Percentiles rank a stretch among this genome's conserved stretches.
phyloP scores from a whole-genome alignment of 2,329 filamentous ascomycete genomes.

The Sclerotinia subarctica region DNA sequence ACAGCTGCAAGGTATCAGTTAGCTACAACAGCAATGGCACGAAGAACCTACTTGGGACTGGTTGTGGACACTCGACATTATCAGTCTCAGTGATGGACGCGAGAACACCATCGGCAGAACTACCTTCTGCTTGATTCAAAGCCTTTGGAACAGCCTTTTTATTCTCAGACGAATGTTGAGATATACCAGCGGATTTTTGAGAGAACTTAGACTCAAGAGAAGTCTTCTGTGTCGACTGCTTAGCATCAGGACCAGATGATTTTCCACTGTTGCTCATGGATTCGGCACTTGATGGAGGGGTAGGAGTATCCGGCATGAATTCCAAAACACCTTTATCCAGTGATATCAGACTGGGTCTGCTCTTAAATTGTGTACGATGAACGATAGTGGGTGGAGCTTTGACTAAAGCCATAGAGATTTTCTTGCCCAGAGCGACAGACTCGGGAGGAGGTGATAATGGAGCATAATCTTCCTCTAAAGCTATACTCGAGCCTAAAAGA shows the following conservation, averaged over 20 bases:
- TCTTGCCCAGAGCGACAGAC: constrained; percentile 26
- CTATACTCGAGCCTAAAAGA: background rate
- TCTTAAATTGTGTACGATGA: constrained; percentile 42
- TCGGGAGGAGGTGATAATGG: constrained; percentile 4
- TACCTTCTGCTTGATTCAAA: constrained; percentile 23
- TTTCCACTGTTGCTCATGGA: constrained; percentile 34
- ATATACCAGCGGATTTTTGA: constrained; percentile 35
- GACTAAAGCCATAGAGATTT: constrained; percentile 44
- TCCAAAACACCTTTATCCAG: constrained; percentile 37
- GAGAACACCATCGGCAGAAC: constrained; percentile 31
- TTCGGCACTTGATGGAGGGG: constrained; percentile 32
- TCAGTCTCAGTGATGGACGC: constrained; percentile 34
- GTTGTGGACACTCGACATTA: constrained; percentile 26
- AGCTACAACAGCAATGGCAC: background rate
- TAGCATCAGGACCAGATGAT: constrained; percentile 32
- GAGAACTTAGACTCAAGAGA: constrained; percentile 43
- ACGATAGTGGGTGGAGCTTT: constrained; percentile 45
- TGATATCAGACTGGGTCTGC: constrained; percentile 40
- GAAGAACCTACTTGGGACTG: constrained; percentile 33
- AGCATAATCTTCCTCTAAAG: constrained; percentile 12
- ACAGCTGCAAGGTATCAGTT: constrained; percentile 29
- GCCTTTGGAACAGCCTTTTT: constrained; percentile 29
- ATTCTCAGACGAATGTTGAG: constrained; percentile 35
- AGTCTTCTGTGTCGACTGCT: constrained; percentile 37
- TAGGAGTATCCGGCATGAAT: constrained; percentile 27